phyloP scores from a whole-genome alignment of 257 asterid species.

The Capsicum pubescens region DNA sequence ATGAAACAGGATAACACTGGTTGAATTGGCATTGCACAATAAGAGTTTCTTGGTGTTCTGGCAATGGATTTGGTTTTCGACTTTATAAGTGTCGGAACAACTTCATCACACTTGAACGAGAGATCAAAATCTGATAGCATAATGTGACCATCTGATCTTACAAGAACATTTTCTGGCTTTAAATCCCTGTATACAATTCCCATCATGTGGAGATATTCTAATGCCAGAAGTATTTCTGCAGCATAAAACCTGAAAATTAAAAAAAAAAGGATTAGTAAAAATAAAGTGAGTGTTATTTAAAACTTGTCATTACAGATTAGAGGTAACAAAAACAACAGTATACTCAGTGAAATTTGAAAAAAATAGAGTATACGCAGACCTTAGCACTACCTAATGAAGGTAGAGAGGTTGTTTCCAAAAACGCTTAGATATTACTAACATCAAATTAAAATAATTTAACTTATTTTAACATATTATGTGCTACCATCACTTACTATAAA shows the following conservation, averaged over 20 bases:
- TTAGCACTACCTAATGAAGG: too few species aligned
- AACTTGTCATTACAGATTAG: not conserved
- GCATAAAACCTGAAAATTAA: constrained; percentile 47
- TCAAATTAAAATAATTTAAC: too few species aligned
- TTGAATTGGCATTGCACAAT: constrained; percentile 45
- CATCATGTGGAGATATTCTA: constrained; percentile 60
- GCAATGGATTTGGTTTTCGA: constrained; percentile 30
- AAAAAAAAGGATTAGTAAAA: not conserved
- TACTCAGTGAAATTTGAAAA: too few species aligned
- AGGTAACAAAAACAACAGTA: not conserved
- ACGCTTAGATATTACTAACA: too few species aligned
- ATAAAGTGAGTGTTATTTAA: not conserved
- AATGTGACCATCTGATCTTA: constrained; percentile 59
- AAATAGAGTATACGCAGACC: too few species aligned
- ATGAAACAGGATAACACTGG: constrained; percentile 56
- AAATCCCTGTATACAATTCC: constrained; percentile 58
- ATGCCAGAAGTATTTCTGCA: constrained; percentile 50
- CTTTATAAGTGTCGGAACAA: constrained; percentile 45
- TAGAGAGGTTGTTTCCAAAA: too few species aligned
- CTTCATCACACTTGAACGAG: constrained; percentile 52
- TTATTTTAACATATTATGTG: too few species aligned
- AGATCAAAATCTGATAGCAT: constrained; percentile 63
- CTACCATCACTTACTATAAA: not conserved
- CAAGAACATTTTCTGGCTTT: constrained; percentile 57
- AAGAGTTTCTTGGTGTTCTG: constrained; percentile 31